phyloP scores from a whole-genome alignment of 73 alveolate genomes.

The Paramecium sonneborni region DNA sequence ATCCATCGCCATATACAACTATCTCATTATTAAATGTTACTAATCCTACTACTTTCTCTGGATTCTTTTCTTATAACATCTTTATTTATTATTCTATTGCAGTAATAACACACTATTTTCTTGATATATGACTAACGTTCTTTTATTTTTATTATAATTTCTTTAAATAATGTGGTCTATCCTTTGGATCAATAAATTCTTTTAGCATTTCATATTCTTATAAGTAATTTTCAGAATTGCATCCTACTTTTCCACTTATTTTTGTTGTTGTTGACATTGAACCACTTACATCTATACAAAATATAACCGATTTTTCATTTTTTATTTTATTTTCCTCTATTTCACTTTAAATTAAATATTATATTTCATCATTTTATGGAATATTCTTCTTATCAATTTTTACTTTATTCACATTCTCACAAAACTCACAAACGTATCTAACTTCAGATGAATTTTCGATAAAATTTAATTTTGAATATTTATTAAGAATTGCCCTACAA shows the following conservation, averaged over 20 bases:
- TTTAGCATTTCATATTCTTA: constrained; percentile 69
- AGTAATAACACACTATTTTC: constrained; percentile 91
- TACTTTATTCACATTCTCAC: constrained; percentile 60
- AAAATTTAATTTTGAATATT: constrained; percentile 64
- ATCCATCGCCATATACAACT: constrained; percentile 90
- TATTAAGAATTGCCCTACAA: constrained; percentile 81
- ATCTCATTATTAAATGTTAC: constrained; percentile 90
- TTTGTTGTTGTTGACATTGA: constrained; percentile 87
- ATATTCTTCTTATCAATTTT: constrained; percentile 72
- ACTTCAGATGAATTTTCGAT: not conserved
- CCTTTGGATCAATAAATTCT: constrained; percentile 71
- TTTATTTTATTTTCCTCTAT: constrained; percentile 42
- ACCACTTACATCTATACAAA: constrained; percentile 91
- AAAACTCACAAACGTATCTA: constrained; percentile 78
- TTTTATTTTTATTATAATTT: constrained; percentile 66
- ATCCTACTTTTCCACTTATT: constrained; percentile 75
- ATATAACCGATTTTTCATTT: constrained; percentile 69
- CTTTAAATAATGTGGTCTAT: not conserved
- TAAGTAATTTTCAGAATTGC: constrained; percentile 71
- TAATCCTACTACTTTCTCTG: constrained; percentile 88
- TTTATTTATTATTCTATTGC: constrained; percentile 85
- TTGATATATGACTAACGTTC: constrained; percentile 77
- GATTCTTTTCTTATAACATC: constrained; percentile 74
- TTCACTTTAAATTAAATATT: constrained; percentile 71
- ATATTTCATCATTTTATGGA: constrained; percentile 65